Evolutionary conservation across 148 eudicot genomes (phyloP).

Genomic region (Amaranthus hypochondriacus): DNA sequence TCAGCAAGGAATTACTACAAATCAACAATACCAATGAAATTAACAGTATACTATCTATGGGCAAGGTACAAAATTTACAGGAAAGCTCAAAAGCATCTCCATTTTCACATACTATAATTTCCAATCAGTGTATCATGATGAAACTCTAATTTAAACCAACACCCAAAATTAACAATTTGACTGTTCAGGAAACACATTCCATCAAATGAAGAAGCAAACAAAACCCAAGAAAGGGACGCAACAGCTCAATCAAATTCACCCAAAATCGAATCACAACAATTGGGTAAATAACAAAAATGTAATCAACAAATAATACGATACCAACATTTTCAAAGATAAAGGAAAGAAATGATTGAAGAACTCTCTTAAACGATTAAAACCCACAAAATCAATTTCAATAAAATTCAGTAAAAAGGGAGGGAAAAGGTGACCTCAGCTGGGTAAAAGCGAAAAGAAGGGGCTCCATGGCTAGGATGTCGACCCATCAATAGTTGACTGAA

Average conservation of each 20-base stretch:
- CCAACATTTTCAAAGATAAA: not conserved
- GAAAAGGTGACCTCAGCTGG: slow-evolving; percentile 45
- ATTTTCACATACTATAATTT: too few species aligned
- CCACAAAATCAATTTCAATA: not conserved
- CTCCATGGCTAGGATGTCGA: slow-evolving; percentile 79
- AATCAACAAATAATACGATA: not conserved
- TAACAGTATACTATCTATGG: too few species aligned
- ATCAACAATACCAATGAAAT: too few species aligned
- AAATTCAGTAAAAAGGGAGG: not conserved
- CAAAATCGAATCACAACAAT: not conserved
- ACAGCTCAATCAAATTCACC: not conserved
- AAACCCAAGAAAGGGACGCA: not conserved
- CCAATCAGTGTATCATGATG: too few species aligned
- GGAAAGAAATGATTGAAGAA: not conserved
- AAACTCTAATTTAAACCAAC: too few species aligned
- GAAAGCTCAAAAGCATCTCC: too few species aligned
- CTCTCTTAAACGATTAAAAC: not conserved
- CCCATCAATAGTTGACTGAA: slow-evolving; percentile 39
- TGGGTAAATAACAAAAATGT: not conserved
- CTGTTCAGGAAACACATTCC: not conserved
- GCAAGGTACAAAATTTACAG: too few species aligned
- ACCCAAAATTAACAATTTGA: too few species aligned
- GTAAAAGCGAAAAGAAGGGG: slow-evolving; percentile 75
- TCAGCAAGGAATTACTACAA: too few species aligned
- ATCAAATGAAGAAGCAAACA: not conserved